phyloP scores from a whole-genome alignment of 1,284 basidiomycete genomes.

The Marasmius oreades region DNA sequence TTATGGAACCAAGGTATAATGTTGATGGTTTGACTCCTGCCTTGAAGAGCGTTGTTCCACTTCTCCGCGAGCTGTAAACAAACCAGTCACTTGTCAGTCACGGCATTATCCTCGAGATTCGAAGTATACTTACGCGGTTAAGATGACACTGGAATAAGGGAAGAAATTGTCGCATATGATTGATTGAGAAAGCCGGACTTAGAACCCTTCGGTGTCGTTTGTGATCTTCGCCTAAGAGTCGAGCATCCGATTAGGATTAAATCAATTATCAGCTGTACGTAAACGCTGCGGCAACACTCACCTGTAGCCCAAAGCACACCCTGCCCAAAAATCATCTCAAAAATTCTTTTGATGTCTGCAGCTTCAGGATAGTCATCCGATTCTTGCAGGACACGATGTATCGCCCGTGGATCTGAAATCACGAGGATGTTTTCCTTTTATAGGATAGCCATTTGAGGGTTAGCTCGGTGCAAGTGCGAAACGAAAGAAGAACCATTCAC shows the following conservation, averaged over 20 bases:
- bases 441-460: not conserved
- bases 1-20: slow-evolving; percentile 1
- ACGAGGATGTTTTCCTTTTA: not conserved
- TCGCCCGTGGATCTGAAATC: not conserved
- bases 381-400: not conserved
- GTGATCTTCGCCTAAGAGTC: not conserved
- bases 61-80: not conserved
- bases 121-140: not conserved
- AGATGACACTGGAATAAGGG: not conserved
- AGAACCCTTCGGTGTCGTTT: slow-evolving; percentile 1
- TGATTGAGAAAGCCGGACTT: slow-evolving; percentile 3
- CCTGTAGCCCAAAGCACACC: slow-evolving; percentile 1
- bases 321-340: not conserved
- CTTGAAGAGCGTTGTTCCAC: not conserved
- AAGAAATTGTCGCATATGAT: not conserved
- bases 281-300: not conserved
- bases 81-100: not conserved
- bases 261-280: not conserved
- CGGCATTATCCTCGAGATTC: not conserved
- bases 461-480: too few species aligned
- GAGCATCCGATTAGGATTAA: not conserved
- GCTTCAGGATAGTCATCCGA: not conserved
- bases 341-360: not conserved
- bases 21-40: not conserved
- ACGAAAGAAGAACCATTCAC: too few species aligned